These are phyloP conservation scores for Candida maris DNA, from an alignment of 805 yeast species.

Conservation along the genomic window DNA sequence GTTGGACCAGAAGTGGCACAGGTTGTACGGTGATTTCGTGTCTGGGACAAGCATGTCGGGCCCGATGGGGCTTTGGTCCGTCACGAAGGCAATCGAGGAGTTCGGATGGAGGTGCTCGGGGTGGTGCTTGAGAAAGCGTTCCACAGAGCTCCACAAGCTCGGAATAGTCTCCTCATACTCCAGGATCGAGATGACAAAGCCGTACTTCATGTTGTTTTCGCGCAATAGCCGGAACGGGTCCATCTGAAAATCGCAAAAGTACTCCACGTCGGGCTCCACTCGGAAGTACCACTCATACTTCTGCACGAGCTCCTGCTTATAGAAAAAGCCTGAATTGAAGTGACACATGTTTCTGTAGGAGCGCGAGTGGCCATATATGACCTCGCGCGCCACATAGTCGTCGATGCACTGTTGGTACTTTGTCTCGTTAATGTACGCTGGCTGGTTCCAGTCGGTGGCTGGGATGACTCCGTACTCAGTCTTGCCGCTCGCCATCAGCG, in stretches of 20 bases:
- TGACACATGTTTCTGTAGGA: constrained; percentile 93
- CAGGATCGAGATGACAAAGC: constrained; percentile 77
- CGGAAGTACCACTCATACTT: constrained; percentile 90
- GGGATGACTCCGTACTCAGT: constrained; percentile 68
- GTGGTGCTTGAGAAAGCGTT: constrained; percentile 52
- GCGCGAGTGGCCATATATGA: constrained; percentile 61
- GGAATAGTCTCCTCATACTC: constrained; percentile 87
- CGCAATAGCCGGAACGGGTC: constrained; percentile 86
- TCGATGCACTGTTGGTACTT: constrained; percentile 45
- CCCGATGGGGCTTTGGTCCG: constrained; percentile 49
- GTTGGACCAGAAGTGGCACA: constrained; percentile 87
- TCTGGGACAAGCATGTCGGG: constrained; percentile 37
- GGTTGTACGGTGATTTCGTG: constrained; percentile 57
- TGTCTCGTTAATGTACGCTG: constrained; percentile 62
- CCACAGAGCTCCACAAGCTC: constrained; percentile 75
- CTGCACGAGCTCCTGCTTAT: constrained; percentile 64
- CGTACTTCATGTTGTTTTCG: constrained; percentile 73
- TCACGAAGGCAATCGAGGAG: constrained; percentile 55
- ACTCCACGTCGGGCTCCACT: constrained; percentile 89
- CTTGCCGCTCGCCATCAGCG: constrained; percentile 61
- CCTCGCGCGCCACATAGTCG: constrained; percentile 41
- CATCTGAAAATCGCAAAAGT: constrained; percentile 81
- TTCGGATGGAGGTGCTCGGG: constrained; percentile 64
- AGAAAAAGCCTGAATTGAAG: constrained; percentile 88
- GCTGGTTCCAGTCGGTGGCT: constrained; percentile 71